A percentile compares a stretch with the other conserved stretches of the same genome.
Evolutionary conservation across 1,139 yeast genomes (phyloP).

Genomic region (Taphrina wiesneri): DNA sequence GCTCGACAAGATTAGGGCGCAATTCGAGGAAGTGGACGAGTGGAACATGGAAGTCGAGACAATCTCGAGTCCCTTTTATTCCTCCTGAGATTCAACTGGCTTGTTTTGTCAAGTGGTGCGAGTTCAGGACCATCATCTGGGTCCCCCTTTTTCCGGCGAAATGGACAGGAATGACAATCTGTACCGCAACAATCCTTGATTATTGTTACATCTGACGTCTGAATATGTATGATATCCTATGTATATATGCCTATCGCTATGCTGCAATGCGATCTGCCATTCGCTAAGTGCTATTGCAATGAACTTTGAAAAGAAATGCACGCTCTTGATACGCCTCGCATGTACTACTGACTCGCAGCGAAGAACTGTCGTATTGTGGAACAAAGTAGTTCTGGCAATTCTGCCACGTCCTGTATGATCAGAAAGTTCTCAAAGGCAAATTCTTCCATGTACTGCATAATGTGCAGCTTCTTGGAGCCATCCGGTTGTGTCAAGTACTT

Average conservation of each 20-base stretch:
- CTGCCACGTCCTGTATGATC: conserved; percentile 83
- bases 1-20: background rate
- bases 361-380: conserved; percentile 89
- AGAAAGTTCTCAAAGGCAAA: conserved; percentile 90
- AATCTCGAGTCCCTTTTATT: conserved; percentile 24
- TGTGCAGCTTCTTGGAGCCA: conserved; percentile 73
- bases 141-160: background rate
- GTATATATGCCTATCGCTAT: background rate
- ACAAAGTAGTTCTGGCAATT: conserved; percentile 88
- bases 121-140: too few species aligned
- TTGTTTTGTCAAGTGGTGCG: background rate
- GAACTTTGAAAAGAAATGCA: background rate
- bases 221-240: background rate
- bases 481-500: conserved; percentile 67
- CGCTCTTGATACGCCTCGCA: background rate
- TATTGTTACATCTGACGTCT: background rate
- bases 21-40: conserved; percentile 22
- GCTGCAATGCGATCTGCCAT: background rate
- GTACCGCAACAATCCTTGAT: background rate
- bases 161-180: background rate
- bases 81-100: background rate
- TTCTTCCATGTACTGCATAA: conserved; percentile 81
- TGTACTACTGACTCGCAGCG: conserved; percentile 45
- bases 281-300: background rate
- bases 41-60: conserved; percentile 23